A percentile compares a stretch with the other conserved stretches of the same genome.
These are phyloP conservation scores for Mollisiaceae sp. DNA, from an alignment of 2,329 filamentous ascomycete genomes.

Conservation along the genomic window DNA sequence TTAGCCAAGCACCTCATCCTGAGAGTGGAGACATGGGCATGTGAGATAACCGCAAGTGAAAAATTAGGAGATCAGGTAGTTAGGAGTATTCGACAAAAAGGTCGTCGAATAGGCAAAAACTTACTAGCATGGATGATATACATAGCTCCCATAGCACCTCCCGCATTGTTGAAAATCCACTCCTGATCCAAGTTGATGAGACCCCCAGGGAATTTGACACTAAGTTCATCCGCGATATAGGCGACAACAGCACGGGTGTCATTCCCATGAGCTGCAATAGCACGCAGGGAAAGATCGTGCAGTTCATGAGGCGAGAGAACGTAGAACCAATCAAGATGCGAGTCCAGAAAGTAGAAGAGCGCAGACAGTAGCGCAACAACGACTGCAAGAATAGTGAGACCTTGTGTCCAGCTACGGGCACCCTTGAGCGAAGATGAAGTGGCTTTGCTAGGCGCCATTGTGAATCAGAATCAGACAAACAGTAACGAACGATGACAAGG, in stretches of 20 bases:
- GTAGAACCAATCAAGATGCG: conserved; percentile 64
- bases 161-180: conserved; percentile 93
- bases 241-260: conserved; percentile 72
- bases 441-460: conserved; percentile 18
- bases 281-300: conserved; percentile 69
- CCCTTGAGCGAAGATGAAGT: not conserved
- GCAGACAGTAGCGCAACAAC: conserved; percentile 60
- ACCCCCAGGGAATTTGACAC: conserved; percentile 50
- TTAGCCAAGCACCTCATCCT: conserved; percentile 17
- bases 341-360: conserved; percentile 60
- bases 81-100: not conserved
- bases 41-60: no score
- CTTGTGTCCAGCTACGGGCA: conserved; percentile 16
- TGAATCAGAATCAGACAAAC: conserved; percentile 7
- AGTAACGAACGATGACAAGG: not conserved
- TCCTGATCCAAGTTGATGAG: conserved; percentile 75
- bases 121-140: conserved; percentile 85
- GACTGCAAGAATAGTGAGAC: conserved; percentile 56
- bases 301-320: conserved; percentile 74
- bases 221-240: conserved; percentile 73
- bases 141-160: conserved; percentile 91
- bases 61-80: not conserved
- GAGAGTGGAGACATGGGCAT: not conserved
- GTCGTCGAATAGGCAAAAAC: conserved; percentile 41
- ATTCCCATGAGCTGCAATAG: conserved; percentile 72